A percentile compares a stretch with the other conserved stretches of the same genome.
Evolutionary conservation across 768 basidiomycete genomes (phyloP).

Genomic region (Dendrothele bispora): DNA sequence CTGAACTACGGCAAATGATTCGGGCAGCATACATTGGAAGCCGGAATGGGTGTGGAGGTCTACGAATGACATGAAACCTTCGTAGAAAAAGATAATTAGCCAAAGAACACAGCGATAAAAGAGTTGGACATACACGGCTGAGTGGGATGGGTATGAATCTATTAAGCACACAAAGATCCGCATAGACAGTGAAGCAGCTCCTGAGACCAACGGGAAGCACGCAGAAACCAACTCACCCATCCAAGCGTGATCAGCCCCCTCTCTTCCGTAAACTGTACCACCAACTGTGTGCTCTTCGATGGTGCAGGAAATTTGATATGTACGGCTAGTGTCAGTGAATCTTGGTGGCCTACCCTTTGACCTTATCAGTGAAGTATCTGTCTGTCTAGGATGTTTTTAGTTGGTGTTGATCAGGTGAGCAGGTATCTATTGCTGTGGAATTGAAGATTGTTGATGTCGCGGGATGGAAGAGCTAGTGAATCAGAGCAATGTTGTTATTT

Average conservation of each 20-base stretch:
- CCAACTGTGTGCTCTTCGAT: no score
- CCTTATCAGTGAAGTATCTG: no score
- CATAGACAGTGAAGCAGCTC: not conserved
- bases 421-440: no score
- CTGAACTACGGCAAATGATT: slow-evolving; percentile 92
- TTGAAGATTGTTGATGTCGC: no score
- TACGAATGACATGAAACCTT: slow-evolving; percentile 94
- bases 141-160: slow-evolving; percentile 94
- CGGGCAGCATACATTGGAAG: slow-evolving; percentile 87
- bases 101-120: no score
- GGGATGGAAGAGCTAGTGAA: no score
- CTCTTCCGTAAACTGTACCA: slow-evolving; percentile 82
- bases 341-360: no score
- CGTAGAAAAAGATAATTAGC: not conserved
- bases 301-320: no score
- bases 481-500: no score
- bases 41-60: slow-evolving; percentile 90
- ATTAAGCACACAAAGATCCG: slow-evolving; percentile 4
- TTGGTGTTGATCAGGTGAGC: no score
- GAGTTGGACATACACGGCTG: slow-evolving; percentile 69
- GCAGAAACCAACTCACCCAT: slow-evolving; percentile 62
- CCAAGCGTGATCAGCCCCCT: slow-evolving; percentile 83
- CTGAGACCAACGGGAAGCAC: not conserved
- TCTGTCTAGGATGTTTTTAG: no score
- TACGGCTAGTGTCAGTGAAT: no score